Evolutionary conservation across 2,329 filamentous ascomycete species (phyloP).

Genomic region (Trichoderma sp.): DNA sequence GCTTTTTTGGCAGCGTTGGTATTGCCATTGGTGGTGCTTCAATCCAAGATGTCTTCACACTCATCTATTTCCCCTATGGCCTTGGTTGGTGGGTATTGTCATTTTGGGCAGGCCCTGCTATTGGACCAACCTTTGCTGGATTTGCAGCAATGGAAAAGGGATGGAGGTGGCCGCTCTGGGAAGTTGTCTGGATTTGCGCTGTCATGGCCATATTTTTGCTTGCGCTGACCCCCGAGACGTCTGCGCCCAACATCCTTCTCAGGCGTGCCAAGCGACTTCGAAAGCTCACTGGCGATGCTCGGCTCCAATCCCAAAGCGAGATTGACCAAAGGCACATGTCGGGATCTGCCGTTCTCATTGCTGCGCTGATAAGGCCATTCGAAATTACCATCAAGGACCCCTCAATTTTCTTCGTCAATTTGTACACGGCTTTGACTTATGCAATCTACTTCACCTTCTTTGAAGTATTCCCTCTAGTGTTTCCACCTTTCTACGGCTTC

Average conservation of each 20-base stretch:
- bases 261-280: constrained; percentile 56
- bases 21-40: constrained; percentile 58
- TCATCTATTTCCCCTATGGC: constrained; percentile 53
- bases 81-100: constrained; percentile 57
- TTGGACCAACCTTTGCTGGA: constrained; percentile 9
- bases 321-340: constrained; percentile 26
- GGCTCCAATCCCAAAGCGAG: constrained; percentile 25
- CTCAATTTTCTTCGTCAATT: constrained; percentile 33
- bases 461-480: constrained; percentile 1
- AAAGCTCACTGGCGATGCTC: constrained; percentile 21
- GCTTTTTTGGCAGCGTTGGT: constrained; percentile 64
- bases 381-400: constrained; percentile 37
- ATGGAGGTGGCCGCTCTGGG: constrained; percentile 58
- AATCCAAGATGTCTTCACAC: constrained; percentile 52
- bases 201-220: constrained; percentile 54
- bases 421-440: constrained; percentile 47
- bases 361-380: constrained; percentile 30
- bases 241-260: constrained; percentile 52
- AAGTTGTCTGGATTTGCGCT: constrained; percentile 54
- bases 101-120: constrained; percentile 27
- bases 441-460: constrained; percentile 24
- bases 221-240: constrained; percentile 58
- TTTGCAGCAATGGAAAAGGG: constrained; percentile 50
- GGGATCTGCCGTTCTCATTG: constrained; percentile 22
- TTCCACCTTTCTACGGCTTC: neutral